Evolutionary conservation across 352 stramenopile genomes (phyloP).

Genomic region (Pythium periplocum): DNA sequence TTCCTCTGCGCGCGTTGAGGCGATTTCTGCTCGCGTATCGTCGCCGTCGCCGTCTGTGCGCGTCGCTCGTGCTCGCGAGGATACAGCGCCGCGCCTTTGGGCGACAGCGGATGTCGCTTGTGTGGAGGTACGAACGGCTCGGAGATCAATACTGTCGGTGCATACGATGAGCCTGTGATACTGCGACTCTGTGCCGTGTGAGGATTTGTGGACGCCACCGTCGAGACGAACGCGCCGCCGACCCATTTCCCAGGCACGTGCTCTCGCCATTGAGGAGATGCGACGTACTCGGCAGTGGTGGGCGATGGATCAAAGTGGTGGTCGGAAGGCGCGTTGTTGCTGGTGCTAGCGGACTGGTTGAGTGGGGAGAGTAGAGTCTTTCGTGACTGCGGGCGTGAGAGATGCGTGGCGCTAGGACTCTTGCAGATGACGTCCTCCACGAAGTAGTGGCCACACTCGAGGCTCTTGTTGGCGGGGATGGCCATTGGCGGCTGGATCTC

Average conservation of each 20-base stretch:
- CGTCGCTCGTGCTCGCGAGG: slow-evolving; percentile 37
- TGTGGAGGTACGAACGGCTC: slow-evolving; percentile 34
- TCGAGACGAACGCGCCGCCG: slow-evolving; percentile 42
- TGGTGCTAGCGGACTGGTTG: no score
- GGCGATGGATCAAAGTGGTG: slow-evolving; percentile 21
- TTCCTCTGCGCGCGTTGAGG: slow-evolving; percentile 34
- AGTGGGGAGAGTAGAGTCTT: no score
- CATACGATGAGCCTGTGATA: slow-evolving; percentile 33
- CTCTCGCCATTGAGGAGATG: slow-evolving; percentile 46
- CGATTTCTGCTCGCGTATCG: slow-evolving; percentile 20
- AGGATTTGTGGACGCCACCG: slow-evolving; percentile 31
- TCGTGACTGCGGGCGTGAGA: no score
- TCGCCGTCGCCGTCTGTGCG: slow-evolving; percentile 33
- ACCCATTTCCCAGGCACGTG: slow-evolving; percentile 52
- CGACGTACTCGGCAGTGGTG: slow-evolving; percentile 50
- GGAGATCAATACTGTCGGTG: slow-evolving; percentile 30
- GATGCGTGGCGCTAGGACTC: no score
- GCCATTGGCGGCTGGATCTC: slow-evolving; percentile 64
- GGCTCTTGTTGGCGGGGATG: slow-evolving; percentile 46
- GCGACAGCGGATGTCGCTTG: slow-evolving; percentile 10
- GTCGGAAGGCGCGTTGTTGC: not conserved
- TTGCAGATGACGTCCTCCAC: slow-evolving; percentile 38
- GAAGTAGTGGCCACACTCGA: slow-evolving; percentile 58
- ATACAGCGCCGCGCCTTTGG: slow-evolving; percentile 12
- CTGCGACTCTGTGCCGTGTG: slow-evolving; percentile 44